Evolutionary conservation across 805 yeast genomes (phyloP).

Genomic region (Candida alai): DNA sequence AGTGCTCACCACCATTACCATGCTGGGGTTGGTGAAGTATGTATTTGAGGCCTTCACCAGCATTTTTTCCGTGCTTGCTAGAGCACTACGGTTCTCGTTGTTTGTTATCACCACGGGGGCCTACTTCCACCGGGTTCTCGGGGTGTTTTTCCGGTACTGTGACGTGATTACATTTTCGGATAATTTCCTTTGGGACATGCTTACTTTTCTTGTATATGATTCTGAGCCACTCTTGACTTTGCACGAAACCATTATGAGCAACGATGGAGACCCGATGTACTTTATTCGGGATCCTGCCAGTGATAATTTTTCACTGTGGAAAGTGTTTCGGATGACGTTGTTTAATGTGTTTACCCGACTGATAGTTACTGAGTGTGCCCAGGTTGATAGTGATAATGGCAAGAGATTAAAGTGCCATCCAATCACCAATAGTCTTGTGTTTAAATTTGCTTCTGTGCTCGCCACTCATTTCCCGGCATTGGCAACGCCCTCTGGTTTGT

Average conservation of each 20-base stretch:
- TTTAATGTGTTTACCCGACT: slow-evolving; percentile 5
- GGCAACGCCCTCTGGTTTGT: slow-evolving; percentile 1
- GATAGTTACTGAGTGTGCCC: slow-evolving; percentile 5
- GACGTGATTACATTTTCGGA: slow-evolving; percentile 27
- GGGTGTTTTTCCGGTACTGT: slow-evolving; percentile 20
- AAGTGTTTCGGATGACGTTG: slow-evolving; percentile 1
- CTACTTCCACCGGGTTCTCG: slow-evolving; percentile 18
- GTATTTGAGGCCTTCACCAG: slow-evolving; percentile 4
- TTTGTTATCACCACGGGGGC: slow-evolving; percentile 15
- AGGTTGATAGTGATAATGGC: background rate
- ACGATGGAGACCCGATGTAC: slow-evolving; percentile 10
- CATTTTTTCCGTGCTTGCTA: slow-evolving; percentile 8
- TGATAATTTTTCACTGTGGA: slow-evolving; percentile 4
- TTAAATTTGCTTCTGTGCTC: slow-evolving; percentile 17
- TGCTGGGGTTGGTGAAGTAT: slow-evolving; percentile 4
- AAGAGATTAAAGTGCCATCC: slow-evolving; percentile 3
- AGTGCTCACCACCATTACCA: slow-evolving; percentile 10
- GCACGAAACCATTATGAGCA: slow-evolving; percentile 8
- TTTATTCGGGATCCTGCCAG: slow-evolving; percentile 7
- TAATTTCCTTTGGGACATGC: slow-evolving; percentile 23
- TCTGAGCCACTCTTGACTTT: slow-evolving; percentile 13
- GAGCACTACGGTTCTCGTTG: slow-evolving; percentile 12
- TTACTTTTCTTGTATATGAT: slow-evolving; percentile 24
- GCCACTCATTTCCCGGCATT: slow-evolving; percentile 2
- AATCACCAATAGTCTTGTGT: slow-evolving; percentile 12